These are phyloP conservation scores for Auricularia heimuer DNA, from an alignment of 768 basidiomycete genomes.

Conservation along the genomic window DNA sequence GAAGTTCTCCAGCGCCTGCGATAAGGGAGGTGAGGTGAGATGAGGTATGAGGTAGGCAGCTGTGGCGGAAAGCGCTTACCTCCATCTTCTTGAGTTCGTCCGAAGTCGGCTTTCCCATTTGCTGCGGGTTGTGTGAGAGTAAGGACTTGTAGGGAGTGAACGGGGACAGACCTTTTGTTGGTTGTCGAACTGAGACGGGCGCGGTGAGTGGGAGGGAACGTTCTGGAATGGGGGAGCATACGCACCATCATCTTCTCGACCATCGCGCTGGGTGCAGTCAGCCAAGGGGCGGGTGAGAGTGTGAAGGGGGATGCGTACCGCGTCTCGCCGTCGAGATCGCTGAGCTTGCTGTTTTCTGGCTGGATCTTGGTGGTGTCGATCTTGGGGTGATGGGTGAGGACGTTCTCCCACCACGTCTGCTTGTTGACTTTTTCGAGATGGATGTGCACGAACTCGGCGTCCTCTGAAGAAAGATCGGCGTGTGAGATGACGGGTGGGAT, in stretches of 20 bases:
- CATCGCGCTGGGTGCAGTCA: constrained; percentile 58
- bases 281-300: background rate
- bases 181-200: constrained; percentile 26
- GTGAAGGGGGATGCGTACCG: constrained; percentile 36
- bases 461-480: constrained; percentile 43
- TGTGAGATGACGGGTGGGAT: constrained; percentile 8
- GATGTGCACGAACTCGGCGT: constrained; percentile 58
- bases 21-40: constrained; percentile 1
- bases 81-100: constrained; percentile 92
- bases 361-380: constrained; percentile 94
- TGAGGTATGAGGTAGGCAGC: background rate
- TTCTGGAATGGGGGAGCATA: constrained; percentile 9
- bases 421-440: constrained; percentile 83
- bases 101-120: constrained; percentile 93
- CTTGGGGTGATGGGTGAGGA: constrained; percentile 90
- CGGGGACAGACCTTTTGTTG: constrained; percentile 24
- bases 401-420: constrained; percentile 96
- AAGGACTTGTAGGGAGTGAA: background rate
- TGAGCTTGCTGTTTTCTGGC: constrained; percentile 89
- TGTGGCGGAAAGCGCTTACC: constrained; percentile 28
- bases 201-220: background rate
- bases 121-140: constrained; percentile 32
- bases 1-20: constrained; percentile 77
- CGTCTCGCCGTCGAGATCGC: constrained; percentile 93
- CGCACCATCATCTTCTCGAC: constrained; percentile 99